These are phyloP conservation scores for Suillus cothurnatus DNA, from an alignment of 768 basidiomycete species.

Conservation along the genomic window DNA sequence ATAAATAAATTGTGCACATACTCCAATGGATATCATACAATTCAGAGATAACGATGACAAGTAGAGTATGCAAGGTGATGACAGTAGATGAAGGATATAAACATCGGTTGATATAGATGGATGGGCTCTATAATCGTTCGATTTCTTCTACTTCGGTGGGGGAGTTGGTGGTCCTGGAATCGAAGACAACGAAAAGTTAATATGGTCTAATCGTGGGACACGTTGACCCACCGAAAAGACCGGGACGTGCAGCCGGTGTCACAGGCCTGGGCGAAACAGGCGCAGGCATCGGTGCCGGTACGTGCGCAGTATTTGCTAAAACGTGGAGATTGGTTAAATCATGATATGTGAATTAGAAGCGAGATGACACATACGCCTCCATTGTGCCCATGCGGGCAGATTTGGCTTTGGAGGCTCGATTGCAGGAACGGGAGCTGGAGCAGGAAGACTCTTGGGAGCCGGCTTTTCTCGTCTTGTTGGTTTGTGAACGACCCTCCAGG, in stretches of 20 bases:
- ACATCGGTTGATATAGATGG: conserved; percentile 2
- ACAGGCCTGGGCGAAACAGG: conserved; percentile 35
- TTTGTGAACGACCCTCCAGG: conserved; percentile 75
- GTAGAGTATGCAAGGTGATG: no score
- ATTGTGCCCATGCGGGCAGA: conserved; percentile 81
- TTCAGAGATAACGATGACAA: not conserved
- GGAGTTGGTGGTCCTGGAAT: conserved; percentile 47
- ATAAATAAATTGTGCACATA: not conserved
- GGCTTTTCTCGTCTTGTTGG: conserved; percentile 52
- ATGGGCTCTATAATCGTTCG: not conserved
- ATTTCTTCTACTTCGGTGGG: conserved; percentile 42
- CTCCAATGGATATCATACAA: not conserved
- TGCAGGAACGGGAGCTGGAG: conserved; percentile 39
- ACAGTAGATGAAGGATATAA: conserved; percentile 5
- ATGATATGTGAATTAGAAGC: conserved; percentile 1
- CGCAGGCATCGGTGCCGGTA: conserved; percentile 47
- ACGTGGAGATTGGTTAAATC: conserved; percentile 5
- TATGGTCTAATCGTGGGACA: not conserved
- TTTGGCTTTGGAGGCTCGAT: conserved; percentile 51
- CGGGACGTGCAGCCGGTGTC: conserved; percentile 55
- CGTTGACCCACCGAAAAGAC: conserved; percentile 60
- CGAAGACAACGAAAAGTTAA: not conserved
- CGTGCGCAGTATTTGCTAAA: conserved; percentile 65
- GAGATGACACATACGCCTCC: conserved; percentile 62
- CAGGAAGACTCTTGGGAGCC: conserved; percentile 44